Conservation (phyloP, 2,329 filamentous ascomycete species). For the Hymenoscyphus occultus region DNA sequence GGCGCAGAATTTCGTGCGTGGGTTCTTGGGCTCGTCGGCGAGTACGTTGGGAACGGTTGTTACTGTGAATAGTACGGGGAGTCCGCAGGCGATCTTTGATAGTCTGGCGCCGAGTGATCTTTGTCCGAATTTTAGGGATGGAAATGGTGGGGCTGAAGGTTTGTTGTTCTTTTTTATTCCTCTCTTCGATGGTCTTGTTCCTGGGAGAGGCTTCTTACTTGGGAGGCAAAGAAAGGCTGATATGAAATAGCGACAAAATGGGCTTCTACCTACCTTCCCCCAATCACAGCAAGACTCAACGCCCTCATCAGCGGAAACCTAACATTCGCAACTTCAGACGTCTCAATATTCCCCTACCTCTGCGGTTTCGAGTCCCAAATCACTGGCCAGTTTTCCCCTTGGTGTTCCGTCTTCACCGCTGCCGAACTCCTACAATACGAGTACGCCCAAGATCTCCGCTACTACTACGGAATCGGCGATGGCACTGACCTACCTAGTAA, state of each 20-base stretch:
- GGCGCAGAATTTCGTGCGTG: conserved; percentile 57
- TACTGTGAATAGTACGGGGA: conserved; percentile 55
- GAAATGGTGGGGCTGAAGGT: conserved; percentile 45
- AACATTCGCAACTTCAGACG: conserved; percentile 51
- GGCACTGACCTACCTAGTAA: conserved; percentile 52
- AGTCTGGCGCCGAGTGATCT: conserved; percentile 61
- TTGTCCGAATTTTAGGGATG: conserved; percentile 57
- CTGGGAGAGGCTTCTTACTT: no score
- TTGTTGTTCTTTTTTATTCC: conserved; percentile 6
- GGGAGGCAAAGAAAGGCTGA: conserved; percentile 4
- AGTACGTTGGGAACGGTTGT: conserved; percentile 53
- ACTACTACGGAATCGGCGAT: conserved; percentile 63
- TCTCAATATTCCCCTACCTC: conserved; percentile 62
- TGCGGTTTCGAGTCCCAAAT: conserved; percentile 71
- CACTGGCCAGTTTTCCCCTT: conserved; percentile 57
- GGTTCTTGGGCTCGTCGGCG: conserved; percentile 57
- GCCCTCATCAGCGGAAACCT: conserved; percentile 51
- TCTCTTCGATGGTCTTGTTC: no score
- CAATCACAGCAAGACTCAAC: conserved; percentile 53
- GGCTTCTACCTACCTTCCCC: conserved; percentile 51
- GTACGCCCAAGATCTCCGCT: conserved; percentile 65
- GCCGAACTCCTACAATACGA: conserved; percentile 62
- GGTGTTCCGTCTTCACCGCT: conserved; percentile 60
- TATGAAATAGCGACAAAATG: conserved; percentile 41
- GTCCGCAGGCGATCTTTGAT: conserved; percentile 53